Evolutionary conservation across 768 basidiomycete species (phyloP).

Genomic region (Tricholoma matsutake): DNA sequence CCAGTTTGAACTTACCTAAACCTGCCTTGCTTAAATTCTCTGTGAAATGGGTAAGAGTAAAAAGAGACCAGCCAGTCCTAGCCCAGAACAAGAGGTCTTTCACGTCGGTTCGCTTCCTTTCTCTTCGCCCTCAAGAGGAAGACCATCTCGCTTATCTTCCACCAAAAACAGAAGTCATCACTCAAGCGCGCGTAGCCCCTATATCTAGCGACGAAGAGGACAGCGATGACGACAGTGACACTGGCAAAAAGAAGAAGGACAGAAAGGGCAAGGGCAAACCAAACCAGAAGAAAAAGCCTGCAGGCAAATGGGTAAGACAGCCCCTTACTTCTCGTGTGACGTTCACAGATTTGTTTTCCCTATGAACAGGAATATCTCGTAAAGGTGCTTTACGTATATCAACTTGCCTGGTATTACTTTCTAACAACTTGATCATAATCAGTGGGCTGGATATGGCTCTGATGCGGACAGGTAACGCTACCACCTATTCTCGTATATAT

Average conservation of each 20-base stretch:
- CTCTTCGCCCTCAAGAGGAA: background rate
- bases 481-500: slow-evolving; percentile 7
- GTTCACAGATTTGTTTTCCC: background rate
- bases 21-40: background rate
- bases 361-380: slow-evolving; percentile 59
- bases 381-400: slow-evolving; percentile 43
- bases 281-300: slow-evolving; percentile 22
- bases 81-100: slow-evolving; percentile 32
- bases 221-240: slow-evolving; percentile 7
- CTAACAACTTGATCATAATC: slow-evolving; percentile 4
- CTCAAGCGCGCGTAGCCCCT: slow-evolving; percentile 47
- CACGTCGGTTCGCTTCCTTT: slow-evolving; percentile 43
- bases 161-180: slow-evolving; percentile 51
- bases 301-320: slow-evolving; percentile 47
- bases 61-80: background rate
- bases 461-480: slow-evolving; percentile 54
- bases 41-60: slow-evolving; percentile 2
- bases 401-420: background rate
- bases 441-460: slow-evolving; percentile 69
- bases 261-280: slow-evolving; percentile 25
- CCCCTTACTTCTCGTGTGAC: background rate
- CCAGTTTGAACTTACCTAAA: background rate
- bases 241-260: slow-evolving; percentile 8
- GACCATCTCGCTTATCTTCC: background rate
- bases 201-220: slow-evolving; percentile 17